A percentile compares a stretch with the other conserved stretches of the same genome.
phyloP scores from a whole-genome alignment of 176 grass and related monocot genomes.

The Dendrocalamus sinicus region DNA sequence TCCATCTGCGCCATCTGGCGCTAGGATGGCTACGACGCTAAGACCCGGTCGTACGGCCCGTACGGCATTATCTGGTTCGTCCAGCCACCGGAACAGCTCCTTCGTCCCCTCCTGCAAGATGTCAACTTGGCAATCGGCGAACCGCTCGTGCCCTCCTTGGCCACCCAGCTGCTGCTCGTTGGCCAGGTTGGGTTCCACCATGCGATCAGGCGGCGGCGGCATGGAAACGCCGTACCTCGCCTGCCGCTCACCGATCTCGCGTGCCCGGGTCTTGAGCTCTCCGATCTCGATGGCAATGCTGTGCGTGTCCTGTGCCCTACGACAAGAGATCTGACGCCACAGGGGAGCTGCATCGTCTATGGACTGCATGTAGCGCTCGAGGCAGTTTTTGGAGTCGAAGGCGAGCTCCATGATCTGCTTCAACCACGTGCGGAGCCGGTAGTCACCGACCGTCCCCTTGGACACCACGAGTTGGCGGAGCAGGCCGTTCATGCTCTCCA shows the following conservation, averaged over 20 bases:
- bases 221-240: background rate
- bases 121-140: background rate
- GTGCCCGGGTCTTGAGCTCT: background rate
- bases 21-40: background rate
- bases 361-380: background rate
- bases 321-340: no score
- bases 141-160: background rate
- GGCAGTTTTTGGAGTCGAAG: background rate
- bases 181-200: no score
- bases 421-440: background rate
- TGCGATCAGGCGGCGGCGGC: no score
- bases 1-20: background rate
- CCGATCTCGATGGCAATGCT: background rate
- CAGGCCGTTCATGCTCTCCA: no score
- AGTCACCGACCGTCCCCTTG: background rate
- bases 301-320: no score
- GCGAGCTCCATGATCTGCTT: conserved; percentile 27
- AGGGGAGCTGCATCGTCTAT: no score
- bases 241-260: background rate
- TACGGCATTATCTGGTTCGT: background rate
- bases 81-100: conserved; percentile 1
- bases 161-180: background rate
- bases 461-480: background rate
- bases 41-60: no score
- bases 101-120: background rate